phyloP scores from a whole-genome alignment of 257 asterid species.

The Solanum pennellii region DNA sequence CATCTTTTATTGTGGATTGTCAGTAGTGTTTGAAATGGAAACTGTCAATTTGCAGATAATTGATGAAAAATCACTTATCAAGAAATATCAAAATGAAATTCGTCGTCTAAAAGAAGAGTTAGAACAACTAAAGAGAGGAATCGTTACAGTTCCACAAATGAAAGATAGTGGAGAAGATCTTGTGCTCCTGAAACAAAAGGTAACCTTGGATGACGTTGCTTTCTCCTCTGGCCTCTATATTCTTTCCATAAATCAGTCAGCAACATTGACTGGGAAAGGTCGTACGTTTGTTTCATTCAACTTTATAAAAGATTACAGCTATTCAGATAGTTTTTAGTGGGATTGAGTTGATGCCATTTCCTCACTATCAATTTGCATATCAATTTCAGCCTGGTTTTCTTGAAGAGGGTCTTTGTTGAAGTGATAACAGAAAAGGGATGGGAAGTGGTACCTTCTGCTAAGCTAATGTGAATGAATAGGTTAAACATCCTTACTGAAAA shows the following conservation, averaged over 20 bases:
- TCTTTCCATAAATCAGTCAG: background rate
- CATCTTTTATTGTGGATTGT: background rate
- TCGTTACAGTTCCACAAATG: constrained; percentile 50
- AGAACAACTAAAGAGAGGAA: constrained; percentile 89
- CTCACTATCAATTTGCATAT: background rate
- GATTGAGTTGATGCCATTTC: background rate
- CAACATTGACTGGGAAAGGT: background rate
- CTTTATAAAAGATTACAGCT: background rate
- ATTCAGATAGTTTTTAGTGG: background rate
- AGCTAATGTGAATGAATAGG: background rate
- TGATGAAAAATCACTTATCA: constrained; percentile 94
- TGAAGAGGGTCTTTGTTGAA: background rate
- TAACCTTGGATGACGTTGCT: constrained; percentile 4
- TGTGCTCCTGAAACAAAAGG: constrained; percentile 92
- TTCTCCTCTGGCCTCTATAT: background rate
- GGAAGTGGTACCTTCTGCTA: background rate
- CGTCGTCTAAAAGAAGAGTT: constrained; percentile 89
- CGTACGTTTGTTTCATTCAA: background rate
- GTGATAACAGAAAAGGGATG: background rate
- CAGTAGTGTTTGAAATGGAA: background rate
- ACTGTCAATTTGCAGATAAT: constrained; percentile 65
- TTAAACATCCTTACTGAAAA: background rate
- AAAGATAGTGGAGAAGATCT: constrained; percentile 65
- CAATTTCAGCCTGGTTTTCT: background rate
- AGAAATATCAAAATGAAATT: constrained; percentile 92